phyloP scores from a whole-genome alignment of 805 yeast genomes.

The Metschnikowia peoriensis region DNA sequence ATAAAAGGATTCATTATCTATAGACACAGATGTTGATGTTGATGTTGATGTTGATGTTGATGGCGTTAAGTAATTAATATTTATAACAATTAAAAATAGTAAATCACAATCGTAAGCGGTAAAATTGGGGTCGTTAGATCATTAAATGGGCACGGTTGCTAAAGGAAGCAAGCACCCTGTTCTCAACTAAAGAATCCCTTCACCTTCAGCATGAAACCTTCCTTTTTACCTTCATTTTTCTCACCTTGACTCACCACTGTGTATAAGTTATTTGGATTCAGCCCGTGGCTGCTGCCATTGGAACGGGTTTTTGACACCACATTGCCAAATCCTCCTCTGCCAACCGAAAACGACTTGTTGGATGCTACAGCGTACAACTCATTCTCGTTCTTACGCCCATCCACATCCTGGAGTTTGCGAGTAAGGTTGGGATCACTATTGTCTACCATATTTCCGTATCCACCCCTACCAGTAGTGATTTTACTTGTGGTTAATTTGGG shows the following conservation, averaged over 20 bases:
- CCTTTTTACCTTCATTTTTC: constrained; percentile 22
- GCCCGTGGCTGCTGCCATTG: constrained; percentile 19
- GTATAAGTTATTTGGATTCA: constrained; percentile 28
- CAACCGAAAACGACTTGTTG: constrained; percentile 48
- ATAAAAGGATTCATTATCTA: background rate
- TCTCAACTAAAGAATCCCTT: constrained; percentile 35
- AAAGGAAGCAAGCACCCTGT: too few species aligned
- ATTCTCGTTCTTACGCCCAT: constrained; percentile 28
- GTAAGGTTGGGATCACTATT: constrained; percentile 59
- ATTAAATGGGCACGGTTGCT: background rate
- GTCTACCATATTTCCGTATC: constrained; percentile 70
- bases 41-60: background rate
- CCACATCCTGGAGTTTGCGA: constrained; percentile 67
- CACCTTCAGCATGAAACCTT: constrained; percentile 46
- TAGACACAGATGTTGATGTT: background rate
- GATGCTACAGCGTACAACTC: constrained; percentile 45
- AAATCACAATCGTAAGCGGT: background rate
- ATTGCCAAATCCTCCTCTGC: constrained; percentile 69
- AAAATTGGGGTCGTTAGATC: background rate
- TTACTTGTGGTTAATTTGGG: constrained; percentile 56
- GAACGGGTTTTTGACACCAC: constrained; percentile 40
- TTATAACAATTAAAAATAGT: too few species aligned
- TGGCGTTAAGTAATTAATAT: background rate
- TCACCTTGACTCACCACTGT: constrained; percentile 37
- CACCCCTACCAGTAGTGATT: constrained; percentile 75